Conservation (phyloP, 305 asterid species). For the Salvia sclarea region DNA sequence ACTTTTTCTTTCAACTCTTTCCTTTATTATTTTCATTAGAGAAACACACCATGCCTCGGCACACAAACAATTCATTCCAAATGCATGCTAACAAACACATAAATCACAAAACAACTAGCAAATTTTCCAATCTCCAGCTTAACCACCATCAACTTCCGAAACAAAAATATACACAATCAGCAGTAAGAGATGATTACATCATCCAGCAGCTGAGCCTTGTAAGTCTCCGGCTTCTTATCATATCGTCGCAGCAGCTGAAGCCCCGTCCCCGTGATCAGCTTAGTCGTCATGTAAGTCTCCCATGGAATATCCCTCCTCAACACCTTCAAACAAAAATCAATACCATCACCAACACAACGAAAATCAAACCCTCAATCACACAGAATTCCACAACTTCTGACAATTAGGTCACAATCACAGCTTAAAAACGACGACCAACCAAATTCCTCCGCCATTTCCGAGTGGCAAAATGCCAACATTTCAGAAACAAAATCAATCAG, state of each 20-base stretch:
- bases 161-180: constrained; percentile 25
- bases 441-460: constrained; percentile 13
- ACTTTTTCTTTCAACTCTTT: neutral
- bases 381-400: neutral
- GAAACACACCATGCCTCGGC: neutral
- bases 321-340: constrained; percentile 50
- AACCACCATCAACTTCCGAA: constrained; percentile 19
- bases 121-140: neutral
- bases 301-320: constrained; percentile 90
- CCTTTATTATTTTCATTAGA: neutral
- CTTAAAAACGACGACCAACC: neutral
- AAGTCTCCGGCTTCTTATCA: constrained; percentile 74
- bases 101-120: neutral
- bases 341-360: constrained; percentile 1
- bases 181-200: constrained; percentile 52
- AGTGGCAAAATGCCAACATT: constrained; percentile 8
- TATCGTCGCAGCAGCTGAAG: constrained; percentile 90
- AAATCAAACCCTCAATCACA: constrained; percentile 10
- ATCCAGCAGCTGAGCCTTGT: constrained; percentile 82
- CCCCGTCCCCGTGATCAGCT: constrained; percentile 82
- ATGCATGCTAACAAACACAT: neutral
- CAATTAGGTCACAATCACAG: constrained; percentile 4
- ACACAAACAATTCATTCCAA: neutral
- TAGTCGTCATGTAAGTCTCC: constrained; percentile 89
- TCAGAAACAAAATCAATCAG: constrained; percentile 17